Conservation (phyloP, 495 filamentous ascomycete species). For the Beverwykella pulmonaria region DNA sequence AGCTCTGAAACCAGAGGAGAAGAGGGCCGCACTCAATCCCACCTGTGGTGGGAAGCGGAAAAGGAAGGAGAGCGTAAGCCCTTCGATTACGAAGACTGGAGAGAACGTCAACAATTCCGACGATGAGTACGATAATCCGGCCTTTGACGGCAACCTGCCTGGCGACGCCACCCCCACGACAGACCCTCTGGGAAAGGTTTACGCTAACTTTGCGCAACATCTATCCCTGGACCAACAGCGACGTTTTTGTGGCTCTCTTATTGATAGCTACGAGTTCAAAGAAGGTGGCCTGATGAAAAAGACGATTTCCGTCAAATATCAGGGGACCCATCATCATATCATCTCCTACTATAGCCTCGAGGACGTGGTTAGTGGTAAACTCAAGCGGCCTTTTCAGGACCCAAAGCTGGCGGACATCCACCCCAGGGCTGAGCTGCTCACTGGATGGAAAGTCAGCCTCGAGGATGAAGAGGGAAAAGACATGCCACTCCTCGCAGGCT, state of each 20-base stretch:
- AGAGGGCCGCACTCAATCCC: slow-evolving; percentile 80
- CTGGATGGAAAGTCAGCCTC: slow-evolving; percentile 34
- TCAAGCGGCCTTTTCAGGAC: slow-evolving; percentile 66
- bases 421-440: slow-evolving; percentile 25
- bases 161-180: slow-evolving; percentile 27
- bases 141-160: slow-evolving; percentile 24
- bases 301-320: slow-evolving; percentile 77
- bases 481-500: slow-evolving; percentile 12
- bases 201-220: slow-evolving; percentile 34
- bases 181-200: slow-evolving; percentile 23
- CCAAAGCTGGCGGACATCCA: slow-evolving; percentile 37
- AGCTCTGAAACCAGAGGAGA: slow-evolving; percentile 82
- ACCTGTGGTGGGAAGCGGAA: slow-evolving; percentile 33
- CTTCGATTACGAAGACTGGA: slow-evolving; percentile 34
- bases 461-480: slow-evolving; percentile 35
- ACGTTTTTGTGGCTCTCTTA: slow-evolving; percentile 74
- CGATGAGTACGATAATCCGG: slow-evolving; percentile 33
- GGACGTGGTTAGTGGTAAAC: slow-evolving; percentile 64
- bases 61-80: slow-evolving; percentile 24
- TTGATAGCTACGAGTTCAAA: slow-evolving; percentile 88
- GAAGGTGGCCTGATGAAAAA: slow-evolving; percentile 85
- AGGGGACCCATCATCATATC: slow-evolving; percentile 73
- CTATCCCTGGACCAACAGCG: slow-evolving; percentile 51
- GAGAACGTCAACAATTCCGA: slow-evolving; percentile 32
- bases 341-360: slow-evolving; percentile 86